Evolutionary conservation across 768 basidiomycete genomes (phyloP).

Genomic region (Rhizopogon vinicolor): DNA sequence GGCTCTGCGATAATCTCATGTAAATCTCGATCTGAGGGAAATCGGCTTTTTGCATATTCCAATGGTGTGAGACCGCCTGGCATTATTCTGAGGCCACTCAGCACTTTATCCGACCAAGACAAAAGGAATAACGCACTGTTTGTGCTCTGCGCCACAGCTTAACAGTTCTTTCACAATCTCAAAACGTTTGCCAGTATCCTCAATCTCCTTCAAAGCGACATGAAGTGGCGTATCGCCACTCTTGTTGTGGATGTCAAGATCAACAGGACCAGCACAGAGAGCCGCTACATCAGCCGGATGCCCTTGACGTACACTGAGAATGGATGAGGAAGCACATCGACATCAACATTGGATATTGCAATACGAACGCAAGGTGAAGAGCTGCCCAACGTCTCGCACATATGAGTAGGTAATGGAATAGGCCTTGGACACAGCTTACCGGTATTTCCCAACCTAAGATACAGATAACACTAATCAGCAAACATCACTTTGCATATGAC

Average conservation of each 20-base stretch:
- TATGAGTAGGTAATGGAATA: background rate
- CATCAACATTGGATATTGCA: background rate
- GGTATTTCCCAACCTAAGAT: constrained; percentile 22
- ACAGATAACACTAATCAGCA: background rate
- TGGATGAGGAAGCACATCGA: background rate
- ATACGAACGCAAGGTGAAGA: constrained; percentile 27
- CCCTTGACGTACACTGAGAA: background rate
- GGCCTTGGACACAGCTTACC: constrained; percentile 16
- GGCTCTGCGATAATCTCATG: background rate
- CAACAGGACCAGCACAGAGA: constrained; percentile 14
- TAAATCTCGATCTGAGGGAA: background rate
- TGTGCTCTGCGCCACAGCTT: background rate
- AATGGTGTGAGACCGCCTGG: background rate
- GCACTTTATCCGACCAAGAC: background rate
- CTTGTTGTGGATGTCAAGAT: constrained; percentile 19
- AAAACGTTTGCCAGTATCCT: constrained; percentile 8
- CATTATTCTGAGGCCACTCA: background rate
- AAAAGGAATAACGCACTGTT: background rate
- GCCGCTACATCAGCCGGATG: constrained; percentile 11
- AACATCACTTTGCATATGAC: background rate
- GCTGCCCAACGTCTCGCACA: constrained; percentile 9
- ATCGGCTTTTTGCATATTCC: background rate
- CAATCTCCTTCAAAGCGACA: constrained; percentile 18
- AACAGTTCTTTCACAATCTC: constrained; percentile 10
- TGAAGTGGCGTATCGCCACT: constrained; percentile 24